Conservation (phyloP, 805 yeast species). For the Kluyveromyces dobzhanskii region DNA sequence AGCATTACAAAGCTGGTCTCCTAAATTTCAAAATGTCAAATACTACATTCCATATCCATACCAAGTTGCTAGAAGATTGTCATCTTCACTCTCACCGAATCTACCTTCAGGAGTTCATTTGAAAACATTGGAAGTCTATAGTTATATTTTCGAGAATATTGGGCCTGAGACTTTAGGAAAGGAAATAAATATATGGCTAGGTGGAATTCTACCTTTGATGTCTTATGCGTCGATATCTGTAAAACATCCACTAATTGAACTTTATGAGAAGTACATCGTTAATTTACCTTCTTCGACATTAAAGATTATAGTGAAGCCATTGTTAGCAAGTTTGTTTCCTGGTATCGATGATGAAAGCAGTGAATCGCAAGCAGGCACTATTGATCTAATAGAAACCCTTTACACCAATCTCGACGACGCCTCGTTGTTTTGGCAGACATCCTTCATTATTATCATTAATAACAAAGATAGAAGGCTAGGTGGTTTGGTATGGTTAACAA, state of each 20-base stretch:
- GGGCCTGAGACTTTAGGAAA: slow-evolving; percentile 45
- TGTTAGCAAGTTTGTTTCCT: slow-evolving; percentile 67
- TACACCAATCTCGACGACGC: slow-evolving; percentile 53
- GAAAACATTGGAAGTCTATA: slow-evolving; percentile 74
- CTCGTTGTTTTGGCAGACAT: slow-evolving; percentile 76
- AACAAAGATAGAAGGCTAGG: slow-evolving; percentile 79
- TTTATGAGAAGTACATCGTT: slow-evolving; percentile 50
- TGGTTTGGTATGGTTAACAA: slow-evolving; percentile 64
- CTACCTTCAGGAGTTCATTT: slow-evolving; percentile 95
- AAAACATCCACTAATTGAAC: slow-evolving; percentile 62
- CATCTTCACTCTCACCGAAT: slow-evolving; percentile 70
- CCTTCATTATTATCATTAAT: slow-evolving; percentile 66
- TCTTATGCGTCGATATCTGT: slow-evolving; percentile 84
- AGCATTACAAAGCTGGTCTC: slow-evolving; percentile 47
- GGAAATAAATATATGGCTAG: slow-evolving; percentile 72
- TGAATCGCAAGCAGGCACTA: slow-evolving; percentile 60
- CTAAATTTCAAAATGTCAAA: slow-evolving; percentile 29
- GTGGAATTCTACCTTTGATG: slow-evolving; percentile 85
- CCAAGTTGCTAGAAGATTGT: slow-evolving; percentile 59
- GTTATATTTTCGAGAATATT: slow-evolving; percentile 55
- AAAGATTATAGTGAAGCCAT: slow-evolving; percentile 53
- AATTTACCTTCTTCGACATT: slow-evolving; percentile 42
- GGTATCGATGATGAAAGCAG: slow-evolving; percentile 91
- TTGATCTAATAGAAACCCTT: slow-evolving; percentile 53
- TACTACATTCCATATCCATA: slow-evolving; percentile 62